Base-by-base conservation (phyloP, 2,329 filamentous ascomycete genomes). In the Ophioceras dolichostomum region DNA sequence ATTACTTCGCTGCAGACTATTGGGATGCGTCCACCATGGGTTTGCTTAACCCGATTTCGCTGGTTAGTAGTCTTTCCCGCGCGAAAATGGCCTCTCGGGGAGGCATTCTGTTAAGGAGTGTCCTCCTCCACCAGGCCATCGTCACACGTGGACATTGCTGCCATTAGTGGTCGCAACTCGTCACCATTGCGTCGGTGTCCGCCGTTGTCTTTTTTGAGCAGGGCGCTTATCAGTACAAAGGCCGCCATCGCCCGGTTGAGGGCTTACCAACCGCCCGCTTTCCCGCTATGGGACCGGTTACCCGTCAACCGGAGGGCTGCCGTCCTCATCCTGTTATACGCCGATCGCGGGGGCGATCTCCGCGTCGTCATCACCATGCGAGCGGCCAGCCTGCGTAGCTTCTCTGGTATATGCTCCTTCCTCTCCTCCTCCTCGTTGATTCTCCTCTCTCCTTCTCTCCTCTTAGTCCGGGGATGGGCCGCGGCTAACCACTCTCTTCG, bases 301-400 rank as follows among this genome's bases (percentile, higher is more conserved):
- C 76, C 76, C 3, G 58, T 69, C 12, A 73, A 65, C 45, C 74
- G 84, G 43, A 76, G 87, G 46, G 89, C 89, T 12, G 88, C 89
- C 18, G 89, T 96, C 29, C 63, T 96, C 38, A 71, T 96, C 34
- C 70, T 96, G 37, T 70, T 96, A 2, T 95, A 91, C 55, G 85
- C 87, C 26, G 89, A 95, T 57, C 71, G 73, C 31, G 67, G 71
- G 43, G 89, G 89, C 29, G 83, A 94, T 47, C 63, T 96, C 41
- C 73, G 76, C 14, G 74, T 81, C 36, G 77, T 82, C 22, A 67
- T 82, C 41, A 82, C 77, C 13, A 79, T 81, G 71, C 70, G 77
- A 36, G 75, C 77, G 13, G 67, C 73, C 14, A 74, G 64, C 30
- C 55, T 82, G 46, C 63, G 76, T 40, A 79, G 65, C 49, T 82